Conservation (phyloP, 176 grass and related monocot species). For the Carex pumila region DNA sequence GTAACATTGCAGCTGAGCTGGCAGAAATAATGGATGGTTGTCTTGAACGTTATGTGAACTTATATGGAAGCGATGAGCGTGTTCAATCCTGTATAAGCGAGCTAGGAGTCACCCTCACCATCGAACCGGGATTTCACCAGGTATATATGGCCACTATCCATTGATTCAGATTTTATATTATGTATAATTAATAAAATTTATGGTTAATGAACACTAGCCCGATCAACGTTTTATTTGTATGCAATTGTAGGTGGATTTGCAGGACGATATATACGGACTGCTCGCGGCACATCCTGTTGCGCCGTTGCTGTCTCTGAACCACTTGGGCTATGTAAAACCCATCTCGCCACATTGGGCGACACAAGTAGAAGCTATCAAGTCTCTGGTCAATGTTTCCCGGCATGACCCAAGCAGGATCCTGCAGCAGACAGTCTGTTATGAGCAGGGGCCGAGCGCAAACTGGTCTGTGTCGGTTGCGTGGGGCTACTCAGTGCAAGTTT, state of each 20-base stretch:
- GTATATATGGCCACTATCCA: constrained; percentile 13
- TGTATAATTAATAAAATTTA: neutral
- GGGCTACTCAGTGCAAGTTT: constrained; percentile 74
- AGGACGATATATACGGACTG: constrained; percentile 73
- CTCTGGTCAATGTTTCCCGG: constrained; percentile 32
- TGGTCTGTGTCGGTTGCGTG: constrained; percentile 78
- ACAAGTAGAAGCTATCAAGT: constrained; percentile 30
- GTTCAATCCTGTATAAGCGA: constrained; percentile 78
- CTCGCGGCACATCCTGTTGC: constrained; percentile 80
- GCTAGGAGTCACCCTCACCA: constrained; percentile 75
- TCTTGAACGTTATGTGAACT: constrained; percentile 43
- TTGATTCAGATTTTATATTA: neutral
- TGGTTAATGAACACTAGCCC: neutral
- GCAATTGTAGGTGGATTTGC: constrained; percentile 60
- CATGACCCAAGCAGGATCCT: constrained; percentile 47
- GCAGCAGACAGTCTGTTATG: constrained; percentile 80
- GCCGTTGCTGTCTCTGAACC: constrained; percentile 78
- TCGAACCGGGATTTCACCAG: constrained; percentile 86
- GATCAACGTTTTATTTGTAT: constrained; percentile 16
- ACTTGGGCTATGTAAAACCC: constrained; percentile 61
- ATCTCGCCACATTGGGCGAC: constrained; percentile 26
- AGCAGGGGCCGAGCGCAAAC: constrained; percentile 31
- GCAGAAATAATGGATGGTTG: constrained; percentile 55
- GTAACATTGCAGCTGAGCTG: constrained; percentile 59
- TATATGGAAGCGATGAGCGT: constrained; percentile 85